Evolutionary conservation across 306 rosid species (phyloP).

Genomic region (cucumber (Cucumis sativus)): DNA sequence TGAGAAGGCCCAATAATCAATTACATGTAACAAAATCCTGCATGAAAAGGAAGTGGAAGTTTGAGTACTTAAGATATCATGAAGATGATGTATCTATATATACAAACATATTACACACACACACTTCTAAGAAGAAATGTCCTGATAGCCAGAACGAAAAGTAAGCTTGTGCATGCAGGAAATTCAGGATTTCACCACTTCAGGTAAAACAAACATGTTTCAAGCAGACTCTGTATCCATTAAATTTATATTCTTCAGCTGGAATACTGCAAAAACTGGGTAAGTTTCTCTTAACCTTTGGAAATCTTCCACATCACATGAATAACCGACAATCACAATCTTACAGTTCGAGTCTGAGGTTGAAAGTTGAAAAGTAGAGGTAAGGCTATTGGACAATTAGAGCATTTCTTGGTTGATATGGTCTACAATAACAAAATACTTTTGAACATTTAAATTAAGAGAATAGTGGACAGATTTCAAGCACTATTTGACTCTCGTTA

Average conservation of each 20-base stretch:
- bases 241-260: not conserved
- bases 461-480: not conserved
- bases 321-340: not conserved
- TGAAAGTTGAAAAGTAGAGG: not conserved
- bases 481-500: not conserved
- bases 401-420: not conserved
- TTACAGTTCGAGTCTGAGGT: not conserved
- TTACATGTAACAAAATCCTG: slow-evolving; percentile 25
- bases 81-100: not conserved
- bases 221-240: not conserved
- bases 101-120: not conserved
- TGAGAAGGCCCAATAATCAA: not conserved
- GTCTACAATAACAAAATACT: not conserved
- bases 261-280: not conserved
- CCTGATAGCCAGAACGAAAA: not conserved
- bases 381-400: not conserved
- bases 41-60: slow-evolving; percentile 13
- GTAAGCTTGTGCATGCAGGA: not conserved
- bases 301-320: not conserved
- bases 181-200: not conserved
- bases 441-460: not conserved
- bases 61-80: slow-evolving; percentile 12
- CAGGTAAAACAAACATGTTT: not conserved
- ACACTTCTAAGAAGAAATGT: not conserved
- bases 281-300: not conserved